Base-by-base conservation (phyloP, 352 stramenopile species). In the Aphanomyces stellatus region DNA sequence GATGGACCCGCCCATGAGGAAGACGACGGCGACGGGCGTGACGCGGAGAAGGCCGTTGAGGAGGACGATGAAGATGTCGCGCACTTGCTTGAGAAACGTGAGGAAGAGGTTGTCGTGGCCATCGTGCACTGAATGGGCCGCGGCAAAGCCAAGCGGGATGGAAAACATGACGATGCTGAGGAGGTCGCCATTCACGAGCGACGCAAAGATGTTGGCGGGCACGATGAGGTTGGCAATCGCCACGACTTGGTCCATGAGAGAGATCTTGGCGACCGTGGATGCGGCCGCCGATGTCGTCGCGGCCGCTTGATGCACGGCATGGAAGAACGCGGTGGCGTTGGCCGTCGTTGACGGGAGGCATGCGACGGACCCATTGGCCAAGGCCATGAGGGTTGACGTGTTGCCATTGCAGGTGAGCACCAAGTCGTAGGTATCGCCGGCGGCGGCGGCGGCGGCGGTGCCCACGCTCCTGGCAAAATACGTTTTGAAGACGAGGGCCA, bases 131-230 rank as follows among this genome's bases (percentile, higher is more conserved):
- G 78, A 88, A 57, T 85, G 84, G 57, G 76, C 66, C n/a, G 88
- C 65, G 10, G 82, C 80, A 17, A 89, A 73, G 43, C 80, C 85
- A 57, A 91, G 82, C 41, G 74, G 74, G 31, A 91, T 70, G 15
- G 82, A 81, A 51, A 91, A 91, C n/a, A 75, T 77, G 51, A 91
- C 91, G 40, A 90, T 74, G 37, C 82, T 87, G 25, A 91, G 71
- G 15, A 84, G 86, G 11, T 80, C 76, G 0, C 72, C 76, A 1
- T 70, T 71, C 11, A 78, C 75, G 35, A 93, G 86, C 0, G 81
- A 75, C n/a, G 74, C 68, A 48, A 89, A 75, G 53, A 91, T 83
- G 69, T 93, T 91, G 34, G 81, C 72, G 13, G 85, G 85, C 62
- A 93, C 78, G 34, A 90, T 71, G 37, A 77, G 69, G 33, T 78